These are phyloP conservation scores for Coelastrella sp. DNA, from an alignment of 139 green algal species.

Conservation along the genomic window DNA sequence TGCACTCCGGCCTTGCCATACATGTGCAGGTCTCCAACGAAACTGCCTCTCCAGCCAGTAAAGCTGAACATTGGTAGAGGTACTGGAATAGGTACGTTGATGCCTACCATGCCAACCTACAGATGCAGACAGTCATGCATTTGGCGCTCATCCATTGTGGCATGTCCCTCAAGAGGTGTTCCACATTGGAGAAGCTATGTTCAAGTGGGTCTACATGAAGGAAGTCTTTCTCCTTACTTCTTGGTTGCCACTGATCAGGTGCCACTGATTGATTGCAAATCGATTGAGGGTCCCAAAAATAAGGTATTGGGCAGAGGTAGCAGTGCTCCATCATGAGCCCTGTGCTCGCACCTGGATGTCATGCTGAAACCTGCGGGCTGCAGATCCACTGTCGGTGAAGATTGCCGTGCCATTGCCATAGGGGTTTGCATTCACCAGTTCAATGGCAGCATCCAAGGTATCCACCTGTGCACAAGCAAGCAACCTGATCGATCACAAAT, in stretches of 20 bases:
- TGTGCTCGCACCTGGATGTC: slow-evolving; percentile 58
- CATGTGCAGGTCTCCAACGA: slow-evolving; percentile 88
- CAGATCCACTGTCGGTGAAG: slow-evolving; percentile 88
- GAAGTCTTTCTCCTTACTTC: too few species aligned
- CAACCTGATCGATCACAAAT: background rate
- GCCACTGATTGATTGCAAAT: too few species aligned
- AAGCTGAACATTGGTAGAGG: slow-evolving; percentile 98
- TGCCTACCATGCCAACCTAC: slow-evolving; percentile 84
- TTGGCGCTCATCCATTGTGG: background rate
- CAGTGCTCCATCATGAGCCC: too few species aligned
- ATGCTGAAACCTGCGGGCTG: slow-evolving; percentile 89
- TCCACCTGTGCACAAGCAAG: slow-evolving; percentile 25
- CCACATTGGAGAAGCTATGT: too few species aligned
- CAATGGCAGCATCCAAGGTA: slow-evolving; percentile 89
- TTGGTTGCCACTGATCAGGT: too few species aligned
- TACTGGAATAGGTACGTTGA: slow-evolving; percentile 98
- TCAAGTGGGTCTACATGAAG: too few species aligned
- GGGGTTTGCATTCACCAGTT: slow-evolving; percentile 89
- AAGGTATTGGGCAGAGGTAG: too few species aligned
- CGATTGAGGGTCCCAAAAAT: too few species aligned
- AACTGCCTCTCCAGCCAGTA: slow-evolving; percentile 88
- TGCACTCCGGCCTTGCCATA: slow-evolving; percentile 91
- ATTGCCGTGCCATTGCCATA: slow-evolving; percentile 96
- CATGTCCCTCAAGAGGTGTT: background rate
- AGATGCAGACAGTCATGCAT: background rate